phyloP scores from a whole-genome alignment of 2,329 filamentous ascomycete genomes.

The Phialophora verrucosa region DNA sequence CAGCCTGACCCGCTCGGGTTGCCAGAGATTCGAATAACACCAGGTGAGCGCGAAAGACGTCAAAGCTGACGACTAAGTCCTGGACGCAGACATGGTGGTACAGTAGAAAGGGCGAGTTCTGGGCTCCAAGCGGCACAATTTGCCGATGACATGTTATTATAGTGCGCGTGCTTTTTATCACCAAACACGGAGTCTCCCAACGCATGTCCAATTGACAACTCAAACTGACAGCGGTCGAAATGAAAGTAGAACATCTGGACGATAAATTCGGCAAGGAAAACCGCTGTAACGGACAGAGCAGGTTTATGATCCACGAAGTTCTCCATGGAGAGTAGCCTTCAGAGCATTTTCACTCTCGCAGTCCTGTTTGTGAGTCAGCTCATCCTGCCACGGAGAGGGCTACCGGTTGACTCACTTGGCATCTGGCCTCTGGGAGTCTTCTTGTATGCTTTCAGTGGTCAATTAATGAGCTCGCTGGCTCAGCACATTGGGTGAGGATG shows the following conservation, averaged over 20 bases:
- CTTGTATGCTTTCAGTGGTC: neutral
- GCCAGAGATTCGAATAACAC: neutral
- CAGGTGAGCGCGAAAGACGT: neutral
- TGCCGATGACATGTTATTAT: neutral
- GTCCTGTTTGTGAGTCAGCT: neutral
- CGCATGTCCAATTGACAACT: neutral
- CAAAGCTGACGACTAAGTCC: neutral
- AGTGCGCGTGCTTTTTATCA: neutral
- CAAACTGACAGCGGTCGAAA: neutral
- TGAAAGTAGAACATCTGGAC: neutral
- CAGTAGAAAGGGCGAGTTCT: neutral
- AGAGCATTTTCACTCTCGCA: neutral
- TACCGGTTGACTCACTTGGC: neutral
- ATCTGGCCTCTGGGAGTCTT: neutral
- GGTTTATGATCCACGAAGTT: neutral
- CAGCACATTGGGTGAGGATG: neutral
- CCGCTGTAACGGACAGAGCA: neutral
- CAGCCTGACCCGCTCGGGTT: neutral
- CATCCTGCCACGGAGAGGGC: neutral
- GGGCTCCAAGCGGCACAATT: neutral
- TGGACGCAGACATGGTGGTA: neutral
- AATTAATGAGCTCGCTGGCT: neutral
- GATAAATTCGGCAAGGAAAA: neutral
- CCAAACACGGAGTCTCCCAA: neutral
- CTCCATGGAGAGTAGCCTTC: neutral